Percentiles rank a stretch among this genome's conserved stretches.
Evolutionary conservation across 176 grass and related monocot species (phyloP).

Genomic region (Zoysia pacifica): DNA sequence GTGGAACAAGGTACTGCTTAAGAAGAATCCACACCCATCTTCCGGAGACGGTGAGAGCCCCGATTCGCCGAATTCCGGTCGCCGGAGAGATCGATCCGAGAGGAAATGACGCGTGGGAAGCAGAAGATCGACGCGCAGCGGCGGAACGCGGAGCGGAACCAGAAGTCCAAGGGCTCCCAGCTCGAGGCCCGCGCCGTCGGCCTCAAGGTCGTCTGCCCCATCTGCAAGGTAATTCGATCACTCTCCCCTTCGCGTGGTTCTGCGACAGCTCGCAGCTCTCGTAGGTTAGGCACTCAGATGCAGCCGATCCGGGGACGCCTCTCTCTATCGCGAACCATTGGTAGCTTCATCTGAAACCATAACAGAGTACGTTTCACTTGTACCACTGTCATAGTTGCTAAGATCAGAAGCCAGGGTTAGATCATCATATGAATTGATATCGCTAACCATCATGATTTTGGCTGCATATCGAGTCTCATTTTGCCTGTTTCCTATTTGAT

Average conservation of each 20-base stretch:
- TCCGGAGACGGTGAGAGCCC: background rate
- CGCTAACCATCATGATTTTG: background rate
- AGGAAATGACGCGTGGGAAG: slow-evolving; percentile 84
- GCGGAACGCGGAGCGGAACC: slow-evolving; percentile 84
- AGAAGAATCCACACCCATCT: background rate
- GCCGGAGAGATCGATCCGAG: background rate
- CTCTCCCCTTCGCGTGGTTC: background rate
- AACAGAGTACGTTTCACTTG: background rate
- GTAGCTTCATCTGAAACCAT: background rate
- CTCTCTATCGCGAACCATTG: background rate
- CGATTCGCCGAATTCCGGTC: slow-evolving; percentile 19
- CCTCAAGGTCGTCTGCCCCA: slow-evolving; percentile 87
- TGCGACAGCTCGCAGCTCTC: background rate
- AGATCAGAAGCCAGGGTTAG: background rate
- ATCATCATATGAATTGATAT: background rate
- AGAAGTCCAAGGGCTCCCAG: slow-evolving; percentile 92
- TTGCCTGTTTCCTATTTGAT: background rate
- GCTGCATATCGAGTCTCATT: background rate
- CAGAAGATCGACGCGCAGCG: slow-evolving; percentile 98
- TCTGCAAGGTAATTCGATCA: slow-evolving; percentile 74
- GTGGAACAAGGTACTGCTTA: background rate
- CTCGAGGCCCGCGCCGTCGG: slow-evolving; percentile 85
- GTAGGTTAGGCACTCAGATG: background rate
- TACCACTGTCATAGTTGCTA: background rate
- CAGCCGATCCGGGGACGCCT: background rate